Conservation (phyloP, 106 monocot genomes). For the Apostasia ramifera region DNA sequence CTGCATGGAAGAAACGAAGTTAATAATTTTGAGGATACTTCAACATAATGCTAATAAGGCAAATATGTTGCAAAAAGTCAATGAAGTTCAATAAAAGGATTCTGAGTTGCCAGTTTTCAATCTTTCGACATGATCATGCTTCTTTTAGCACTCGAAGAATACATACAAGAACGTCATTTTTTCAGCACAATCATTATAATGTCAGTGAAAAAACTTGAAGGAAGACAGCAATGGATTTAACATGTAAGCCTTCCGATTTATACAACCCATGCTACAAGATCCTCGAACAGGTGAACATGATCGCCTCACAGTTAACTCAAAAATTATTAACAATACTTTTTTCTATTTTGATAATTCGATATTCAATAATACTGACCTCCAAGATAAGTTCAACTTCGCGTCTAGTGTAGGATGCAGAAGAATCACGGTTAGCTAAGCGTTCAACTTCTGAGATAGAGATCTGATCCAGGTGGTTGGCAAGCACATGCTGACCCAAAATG, state of each 20-base stretch:
- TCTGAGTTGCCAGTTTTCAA: too few species aligned
- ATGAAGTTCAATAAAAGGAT: too few species aligned
- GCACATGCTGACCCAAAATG: conserved; percentile 68
- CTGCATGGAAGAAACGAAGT: conserved; percentile 27
- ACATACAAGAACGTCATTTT: too few species aligned
- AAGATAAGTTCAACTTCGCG: conserved; percentile 53
- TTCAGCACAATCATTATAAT: neutral
- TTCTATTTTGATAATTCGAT: neutral
- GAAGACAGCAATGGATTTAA: neutral
- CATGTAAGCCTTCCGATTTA: too few species aligned
- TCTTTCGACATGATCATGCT: too few species aligned
- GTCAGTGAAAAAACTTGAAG: neutral
- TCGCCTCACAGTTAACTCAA: neutral
- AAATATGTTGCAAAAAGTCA: too few species aligned
- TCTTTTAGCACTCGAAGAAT: too few species aligned
- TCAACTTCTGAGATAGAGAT: conserved; percentile 83
- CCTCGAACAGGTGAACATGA: neutral
- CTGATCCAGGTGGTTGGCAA: conserved; percentile 64
- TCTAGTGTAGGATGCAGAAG: conserved; percentile 44
- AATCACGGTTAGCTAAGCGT: conserved; percentile 48
- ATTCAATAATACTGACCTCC: conserved; percentile 40
- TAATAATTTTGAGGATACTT: neutral
- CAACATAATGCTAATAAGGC: too few species aligned
- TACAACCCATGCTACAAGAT: neutral
- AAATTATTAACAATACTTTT: neutral